phyloP scores from a whole-genome alignment of 441 rosid species.

The Brassica hybrid region DNA sequence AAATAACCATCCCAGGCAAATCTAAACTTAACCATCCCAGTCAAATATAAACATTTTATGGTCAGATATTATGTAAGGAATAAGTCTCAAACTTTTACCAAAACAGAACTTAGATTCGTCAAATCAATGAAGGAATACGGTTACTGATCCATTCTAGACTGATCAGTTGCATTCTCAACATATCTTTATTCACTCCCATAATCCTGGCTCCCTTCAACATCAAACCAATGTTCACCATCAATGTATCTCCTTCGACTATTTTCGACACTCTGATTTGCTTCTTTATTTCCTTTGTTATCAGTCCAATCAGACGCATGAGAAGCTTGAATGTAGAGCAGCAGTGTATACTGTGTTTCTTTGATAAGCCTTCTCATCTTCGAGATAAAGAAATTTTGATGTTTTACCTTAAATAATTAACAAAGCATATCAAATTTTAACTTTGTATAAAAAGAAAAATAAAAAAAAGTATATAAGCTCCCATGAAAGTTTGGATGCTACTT shows the following conservation, averaged over 20 bases:
- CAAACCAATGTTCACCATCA: background rate
- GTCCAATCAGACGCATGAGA: background rate
- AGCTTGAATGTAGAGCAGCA: conserved; percentile 75
- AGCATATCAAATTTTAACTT: conserved; percentile 5
- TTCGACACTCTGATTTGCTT: background rate
- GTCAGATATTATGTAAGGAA: background rate
- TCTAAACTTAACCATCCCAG: background rate
- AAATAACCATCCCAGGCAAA: background rate
- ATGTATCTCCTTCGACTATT: background rate
- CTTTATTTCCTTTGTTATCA: background rate
- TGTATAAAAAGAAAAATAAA: background rate
- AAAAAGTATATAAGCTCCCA: too few species aligned
- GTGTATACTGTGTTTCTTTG: conserved; percentile 79
- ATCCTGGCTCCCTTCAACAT: background rate
- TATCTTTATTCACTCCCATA: background rate
- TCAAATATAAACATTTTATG: background rate
- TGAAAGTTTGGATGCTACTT: too few species aligned
- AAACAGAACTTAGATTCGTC: conserved; percentile 7
- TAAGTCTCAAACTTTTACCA: background rate
- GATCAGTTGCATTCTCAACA: background rate
- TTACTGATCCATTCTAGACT: background rate
- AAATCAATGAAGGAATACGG: conserved; percentile 18
- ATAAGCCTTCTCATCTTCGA: conserved; percentile 76
- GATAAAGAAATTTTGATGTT: conserved; percentile 57
- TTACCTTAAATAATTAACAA: conserved; percentile 51